Percentiles rank a stretch among this genome's conserved stretches.
These are phyloP conservation scores for Diplogelasinospora grovesii DNA, from an alignment of 495 filamentous ascomycete genomes.

Conservation along the genomic window DNA sequence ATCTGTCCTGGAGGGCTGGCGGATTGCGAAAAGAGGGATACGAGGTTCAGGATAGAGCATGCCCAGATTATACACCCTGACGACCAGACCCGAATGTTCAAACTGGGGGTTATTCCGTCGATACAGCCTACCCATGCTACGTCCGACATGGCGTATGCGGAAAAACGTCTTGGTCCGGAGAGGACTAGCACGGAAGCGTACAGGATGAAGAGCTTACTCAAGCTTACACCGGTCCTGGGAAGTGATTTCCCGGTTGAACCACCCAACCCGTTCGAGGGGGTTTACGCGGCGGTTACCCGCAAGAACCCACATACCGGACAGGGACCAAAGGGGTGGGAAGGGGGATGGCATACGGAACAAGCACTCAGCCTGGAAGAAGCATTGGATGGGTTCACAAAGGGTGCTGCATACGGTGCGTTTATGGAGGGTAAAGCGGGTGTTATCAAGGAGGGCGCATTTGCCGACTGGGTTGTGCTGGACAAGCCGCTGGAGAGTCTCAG, in stretches of 20 bases:
- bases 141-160: slow-evolving; percentile 55
- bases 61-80: slow-evolving; percentile 57
- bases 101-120: slow-evolving; percentile 54
- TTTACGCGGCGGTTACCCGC: slow-evolving; percentile 55
- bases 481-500: slow-evolving; percentile 30
- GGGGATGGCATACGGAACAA: slow-evolving; percentile 50
- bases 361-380: slow-evolving; percentile 47
- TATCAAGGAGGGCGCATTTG: slow-evolving; percentile 46
- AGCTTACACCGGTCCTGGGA: slow-evolving; percentile 44
- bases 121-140: slow-evolving; percentile 65
- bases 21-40: slow-evolving; percentile 35
- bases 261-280: slow-evolving; percentile 51
- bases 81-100: slow-evolving; percentile 48
- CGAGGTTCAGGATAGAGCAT: slow-evolving; percentile 60
- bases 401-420: slow-evolving; percentile 40
- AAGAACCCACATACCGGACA: slow-evolving; percentile 43
- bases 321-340: slow-evolving; percentile 34
- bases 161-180: slow-evolving; percentile 43
- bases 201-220: slow-evolving; percentile 48
- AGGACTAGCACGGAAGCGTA: slow-evolving; percentile 48
- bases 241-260: slow-evolving; percentile 63
- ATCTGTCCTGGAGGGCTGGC: slow-evolving; percentile 36
- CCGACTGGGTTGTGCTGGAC: slow-evolving; percentile 59
- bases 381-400: slow-evolving; percentile 48
- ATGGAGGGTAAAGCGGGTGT: slow-evolving; percentile 46